phyloP scores from a whole-genome alignment of 192 early-diverging fungal genomes.

The Powellomyces hirtus region DNA sequence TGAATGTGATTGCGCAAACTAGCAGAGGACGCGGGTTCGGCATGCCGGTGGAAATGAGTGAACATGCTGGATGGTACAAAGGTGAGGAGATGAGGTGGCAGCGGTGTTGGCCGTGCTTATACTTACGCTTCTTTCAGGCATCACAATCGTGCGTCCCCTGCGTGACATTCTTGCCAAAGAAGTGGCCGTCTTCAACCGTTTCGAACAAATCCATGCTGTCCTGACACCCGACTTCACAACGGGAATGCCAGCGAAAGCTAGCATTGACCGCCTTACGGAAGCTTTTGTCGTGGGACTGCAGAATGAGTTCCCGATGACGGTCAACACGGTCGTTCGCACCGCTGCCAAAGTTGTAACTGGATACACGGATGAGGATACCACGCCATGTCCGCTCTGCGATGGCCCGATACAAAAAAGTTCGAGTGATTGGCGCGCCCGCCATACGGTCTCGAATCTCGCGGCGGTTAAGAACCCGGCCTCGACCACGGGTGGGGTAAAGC shows the following conservation, averaged over 20 bases:
- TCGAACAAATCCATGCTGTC: conserved; percentile 34
- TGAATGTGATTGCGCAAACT: conserved; percentile 71
- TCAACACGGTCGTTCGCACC: conserved; percentile 78
- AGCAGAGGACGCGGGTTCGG: conserved; percentile 85
- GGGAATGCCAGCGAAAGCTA: conserved; percentile 44
- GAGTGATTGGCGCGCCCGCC: conserved; percentile 9
- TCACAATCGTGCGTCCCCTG: conserved; percentile 70
- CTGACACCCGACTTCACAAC: conserved; percentile 58
- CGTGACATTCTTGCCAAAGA: conserved; percentile 80
- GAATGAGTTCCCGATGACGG: conserved; percentile 79
- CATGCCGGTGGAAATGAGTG: conserved; percentile 70
- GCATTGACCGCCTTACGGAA: conserved; percentile 65
- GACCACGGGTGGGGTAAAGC: too few relatives aligned
- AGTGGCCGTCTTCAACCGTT: conserved; percentile 67
- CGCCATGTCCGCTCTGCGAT: conserved; percentile 63
- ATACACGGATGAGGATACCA: conserved; percentile 40
- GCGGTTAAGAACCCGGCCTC: neutral
- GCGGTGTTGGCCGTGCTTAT: neutral
- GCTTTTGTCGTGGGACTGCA: conserved; percentile 80
- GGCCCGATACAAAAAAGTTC: conserved; percentile 20
- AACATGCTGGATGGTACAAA: conserved; percentile 54
- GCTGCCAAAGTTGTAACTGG: conserved; percentile 69
- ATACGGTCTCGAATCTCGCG: neutral
- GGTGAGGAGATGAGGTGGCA: conserved; percentile 24
- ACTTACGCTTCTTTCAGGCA: conserved; percentile 31